Evolutionary conservation across 768 basidiomycete genomes (phyloP), one percentile per base, ranked within the genome.

Genomic region (Xerocomus brunneocitrinus): DNA sequence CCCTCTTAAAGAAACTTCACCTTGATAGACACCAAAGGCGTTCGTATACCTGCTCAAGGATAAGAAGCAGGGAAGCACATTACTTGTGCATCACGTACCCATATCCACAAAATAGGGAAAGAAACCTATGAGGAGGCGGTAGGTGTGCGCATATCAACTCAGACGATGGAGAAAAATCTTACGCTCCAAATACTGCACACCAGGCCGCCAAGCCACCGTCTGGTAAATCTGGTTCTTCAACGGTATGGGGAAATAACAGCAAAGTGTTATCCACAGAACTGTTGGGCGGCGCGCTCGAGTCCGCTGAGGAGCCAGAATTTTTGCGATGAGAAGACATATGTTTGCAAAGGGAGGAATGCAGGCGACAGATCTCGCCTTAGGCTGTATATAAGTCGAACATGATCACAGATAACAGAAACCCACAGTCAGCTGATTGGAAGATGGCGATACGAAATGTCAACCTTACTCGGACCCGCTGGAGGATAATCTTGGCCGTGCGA

Each of bases 21-120:
- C 59, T 54, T 67, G 67, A 52, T 69, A 68, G 27, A 69, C 67
- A 16, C 66, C 66, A 32, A 67, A 67, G 4, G 66, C 19, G 34
- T 1, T 46, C 1, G 47, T 45, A 45, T 69, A 68, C 9, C 61
- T 63, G 19, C 7, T 35, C 10, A 24, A 9, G 19, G 14, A 27
- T 53, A 9, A 54, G 50, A 0, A 27, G 28, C 5, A 47, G 5
- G 25, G 2, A 31, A 22, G 16, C 0, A 3, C 1, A 22, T 16
- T 8, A 10, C 6, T 40, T 40, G 3, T 8, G 3, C 3, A 9
- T 2, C 22, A 47, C 67, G 5, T 41, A 59, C 67, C 67, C 67
- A 34, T 36, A 69, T 50, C 63, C 59, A 44, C 63, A 63, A 24
- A 69, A 63, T 36, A 63, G 59, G 1, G 41, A 57, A 40, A 68